A percentile compares a stretch with the other conserved stretches of the same genome.
These are phyloP conservation scores for Scheffersomyces spartinae DNA, from an alignment of 805 yeast species.

Conservation along the genomic window DNA sequence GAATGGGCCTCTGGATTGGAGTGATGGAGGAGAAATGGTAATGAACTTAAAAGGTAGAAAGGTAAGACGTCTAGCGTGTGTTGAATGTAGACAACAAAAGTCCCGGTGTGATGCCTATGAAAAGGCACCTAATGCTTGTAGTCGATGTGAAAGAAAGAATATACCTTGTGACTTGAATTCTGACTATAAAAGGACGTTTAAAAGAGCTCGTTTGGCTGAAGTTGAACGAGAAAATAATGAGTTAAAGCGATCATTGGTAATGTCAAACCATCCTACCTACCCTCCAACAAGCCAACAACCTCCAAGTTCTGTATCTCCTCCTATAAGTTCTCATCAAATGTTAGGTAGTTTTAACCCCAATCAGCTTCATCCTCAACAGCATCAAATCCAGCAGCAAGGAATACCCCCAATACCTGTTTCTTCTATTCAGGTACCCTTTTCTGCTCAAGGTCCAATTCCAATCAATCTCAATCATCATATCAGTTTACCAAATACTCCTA, in stretches of 20 bases:
- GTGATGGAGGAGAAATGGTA: no score
- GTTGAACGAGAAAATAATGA: conserved; percentile 73
- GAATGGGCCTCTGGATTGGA: no score
- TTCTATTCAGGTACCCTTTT: no score
- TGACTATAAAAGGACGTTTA: conserved; percentile 81
- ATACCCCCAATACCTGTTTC: no score
- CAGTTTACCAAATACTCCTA: no score
- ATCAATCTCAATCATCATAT: no score
- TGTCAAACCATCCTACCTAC: no score
- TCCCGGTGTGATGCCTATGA: conserved; percentile 81
- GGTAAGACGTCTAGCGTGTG: conserved; percentile 71
- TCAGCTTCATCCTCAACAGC: conserved; percentile 1
- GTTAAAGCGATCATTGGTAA: conserved; percentile 46
- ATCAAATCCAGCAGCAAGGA: conserved; percentile 1
- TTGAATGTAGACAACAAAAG: conserved; percentile 93
- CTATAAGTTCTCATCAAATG: neutral
- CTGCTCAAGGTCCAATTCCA: no score
- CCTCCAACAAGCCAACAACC: neutral
- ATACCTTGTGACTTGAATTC: conserved; percentile 63
- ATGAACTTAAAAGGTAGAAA: no score
- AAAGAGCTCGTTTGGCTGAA: conserved; percentile 75
- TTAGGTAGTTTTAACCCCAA: conserved; percentile 2
- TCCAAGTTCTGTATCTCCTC: neutral
- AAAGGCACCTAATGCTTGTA: conserved; percentile 66
- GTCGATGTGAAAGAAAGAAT: conserved; percentile 65